Evolutionary conservation across 352 stramenopile species (phyloP), one percentile per base, ranked within the genome.

Genomic region (Globisporangium uncinulatum): DNA sequence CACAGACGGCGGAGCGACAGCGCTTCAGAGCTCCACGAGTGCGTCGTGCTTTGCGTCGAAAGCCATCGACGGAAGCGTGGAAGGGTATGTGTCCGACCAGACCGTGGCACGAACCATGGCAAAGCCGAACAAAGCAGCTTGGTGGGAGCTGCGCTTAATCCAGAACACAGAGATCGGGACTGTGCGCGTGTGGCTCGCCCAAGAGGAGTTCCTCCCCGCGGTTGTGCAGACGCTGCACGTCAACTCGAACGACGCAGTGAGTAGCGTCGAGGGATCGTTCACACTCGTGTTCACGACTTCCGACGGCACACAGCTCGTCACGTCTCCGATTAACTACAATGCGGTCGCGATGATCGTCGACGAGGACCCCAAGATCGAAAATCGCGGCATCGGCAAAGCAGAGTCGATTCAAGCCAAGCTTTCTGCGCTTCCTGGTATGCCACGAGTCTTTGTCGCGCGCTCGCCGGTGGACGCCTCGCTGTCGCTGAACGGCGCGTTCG

Each of bases 111-210:
- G 76, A 9, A 89, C 83, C 0, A 49, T 71, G 4, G 58, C 67
- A 2, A 52, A 61, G 9, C 57, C 54, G 2, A 64, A 70, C 11
- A 56, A 63, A 15, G 41, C 58, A 17, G 59, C 82, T 8, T 95
- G 83, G 83, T 95, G 83, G 83, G 73, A 91, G 49, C 62, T 95
- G 0, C 63, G 76, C 9, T 60, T 92, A 5, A 14, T 86, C 4
- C 54, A 83, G 4, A 52, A 62, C 10, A 59, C 62, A 2, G 64
- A 63, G 2, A 69, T 92, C 15, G 79, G 82, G 1, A 89, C 82
- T 0, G 70, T 92, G 54, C 73, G 76, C 4, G 59, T 87, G 14
- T 89, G 79, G 76, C 45, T 86, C 15, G 56, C 73, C 0, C 58
- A 69, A 3, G 56, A 56, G 0, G 65, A 70, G 21, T 50, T 67